Evolutionary conservation across 2,329 filamentous ascomycete genomes (phyloP).

Genomic region (Colletotrichum destructivum): DNA sequence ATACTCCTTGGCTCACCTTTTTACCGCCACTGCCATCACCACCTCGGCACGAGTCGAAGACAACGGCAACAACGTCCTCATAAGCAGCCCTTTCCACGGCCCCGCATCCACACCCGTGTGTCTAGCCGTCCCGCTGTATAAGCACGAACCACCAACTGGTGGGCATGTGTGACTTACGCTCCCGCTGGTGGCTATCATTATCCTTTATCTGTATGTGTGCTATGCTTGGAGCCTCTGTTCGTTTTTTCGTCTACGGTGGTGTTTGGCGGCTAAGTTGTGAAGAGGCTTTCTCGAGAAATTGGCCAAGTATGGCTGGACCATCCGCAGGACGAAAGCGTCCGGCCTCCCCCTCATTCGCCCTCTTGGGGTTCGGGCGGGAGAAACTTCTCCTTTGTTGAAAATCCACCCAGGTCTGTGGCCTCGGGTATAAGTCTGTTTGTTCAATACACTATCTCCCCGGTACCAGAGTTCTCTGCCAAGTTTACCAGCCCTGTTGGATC

Average conservation of each 20-base stretch:
- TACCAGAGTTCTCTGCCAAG: not conserved
- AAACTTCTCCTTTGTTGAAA: not conserved
- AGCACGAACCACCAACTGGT: not conserved
- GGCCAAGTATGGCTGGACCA: slow-evolving; percentile 19
- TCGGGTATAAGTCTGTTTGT: not conserved
- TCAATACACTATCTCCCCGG: not conserved
- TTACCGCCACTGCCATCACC: not conserved
- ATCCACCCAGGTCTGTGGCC: not conserved
- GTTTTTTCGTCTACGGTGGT: not conserved
- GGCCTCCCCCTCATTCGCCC: no score
- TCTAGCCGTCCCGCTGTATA: not conserved
- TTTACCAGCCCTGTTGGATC: not conserved
- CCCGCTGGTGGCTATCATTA: not conserved
- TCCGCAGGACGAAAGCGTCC: slow-evolving; percentile 8
- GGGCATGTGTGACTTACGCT: not conserved
- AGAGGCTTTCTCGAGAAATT: not conserved
- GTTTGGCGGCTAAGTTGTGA: not conserved
- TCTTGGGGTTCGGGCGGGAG: not conserved
- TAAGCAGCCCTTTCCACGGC: not conserved
- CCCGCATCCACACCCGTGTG: not conserved
- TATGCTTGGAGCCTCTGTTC: not conserved
- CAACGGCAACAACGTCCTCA: not conserved
- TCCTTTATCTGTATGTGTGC: not conserved
- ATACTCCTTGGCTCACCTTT: not conserved
- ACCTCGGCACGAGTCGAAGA: not conserved